Base-by-base conservation (phyloP, 139 green algal genomes). In the Trebouxia sp. region DNA sequence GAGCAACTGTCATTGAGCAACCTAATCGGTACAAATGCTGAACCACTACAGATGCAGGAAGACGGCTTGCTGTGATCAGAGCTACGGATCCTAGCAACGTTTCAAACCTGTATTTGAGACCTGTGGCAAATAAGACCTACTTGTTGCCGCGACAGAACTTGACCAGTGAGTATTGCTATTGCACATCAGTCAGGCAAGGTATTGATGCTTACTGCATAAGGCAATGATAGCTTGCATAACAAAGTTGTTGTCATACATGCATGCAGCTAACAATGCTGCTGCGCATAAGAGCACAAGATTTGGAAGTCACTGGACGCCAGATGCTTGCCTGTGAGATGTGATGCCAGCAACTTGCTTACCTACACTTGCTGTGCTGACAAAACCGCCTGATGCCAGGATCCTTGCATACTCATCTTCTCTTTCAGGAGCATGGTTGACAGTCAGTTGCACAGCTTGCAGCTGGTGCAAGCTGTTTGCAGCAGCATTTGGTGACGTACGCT, bases 391-490 rank as follows among this genome's bases (percentile, higher is more conserved):
- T 32, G 55, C 76, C n/a, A 50, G 22, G 24, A 90, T 76, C 5
- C 87, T 80, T 17, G 22, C 65, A 15, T n/a, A 38, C 70, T 90
- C 87, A 37, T 87, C 82, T 37, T 39, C 32, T 0, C 65, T n/a
- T 7, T 51, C 65, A 5, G 86, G 83, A 14, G 14, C 72, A 43
- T 89, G 84, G 35, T 86, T 78, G 4, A 7, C 3, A 1, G 83
- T 84, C 26, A 90, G 79, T n/a, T 26, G 3, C 6, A 53, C 80
- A 65, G 50, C 39, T 22, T 39, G 39, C 32, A 62, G 50, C 1
- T 51, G 24, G 14, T 11, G 22, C 50, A 37, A 24, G 32, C 17
- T 24, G 28, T 26, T 41, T 37, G 37, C 15, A 2, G 51, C 66
- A 83, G 58, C 32, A 51, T n/a, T n/a, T n/a, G n/a, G n/a, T n/a